Evolutionary conservation across 2,329 filamentous ascomycete genomes (phyloP).

Genomic region (Penicillium corylophilum): DNA sequence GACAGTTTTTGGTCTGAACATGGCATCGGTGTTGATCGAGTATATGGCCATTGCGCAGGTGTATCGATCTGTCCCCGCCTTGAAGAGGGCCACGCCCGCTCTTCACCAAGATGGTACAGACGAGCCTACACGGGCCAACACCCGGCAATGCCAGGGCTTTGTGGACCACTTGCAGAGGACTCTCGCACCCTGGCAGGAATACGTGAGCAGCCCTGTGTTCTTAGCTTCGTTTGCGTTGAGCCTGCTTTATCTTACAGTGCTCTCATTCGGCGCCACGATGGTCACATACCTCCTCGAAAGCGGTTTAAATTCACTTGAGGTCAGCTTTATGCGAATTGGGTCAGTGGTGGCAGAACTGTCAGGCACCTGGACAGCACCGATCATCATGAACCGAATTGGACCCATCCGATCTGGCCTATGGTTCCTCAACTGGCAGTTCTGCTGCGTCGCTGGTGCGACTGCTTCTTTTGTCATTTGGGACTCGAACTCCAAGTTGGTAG

Average conservation of each 20-base stretch:
- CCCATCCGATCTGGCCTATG: conserved; percentile 67
- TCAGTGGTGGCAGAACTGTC: conserved; percentile 55
- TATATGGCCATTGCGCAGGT: conserved; percentile 40
- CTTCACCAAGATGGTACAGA: background rate
- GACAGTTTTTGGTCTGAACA: conserved; percentile 48
- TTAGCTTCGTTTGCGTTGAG: conserved; percentile 51
- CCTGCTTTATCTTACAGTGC: conserved; percentile 55
- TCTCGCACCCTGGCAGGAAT: conserved; percentile 27
- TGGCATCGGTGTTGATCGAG: conserved; percentile 40
- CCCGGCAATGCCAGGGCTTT: conserved; percentile 34
- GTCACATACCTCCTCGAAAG: conserved; percentile 55
- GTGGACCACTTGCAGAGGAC: conserved; percentile 6
- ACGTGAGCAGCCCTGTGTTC: conserved; percentile 33
- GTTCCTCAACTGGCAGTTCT: conserved; percentile 68
- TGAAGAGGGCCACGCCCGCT: conserved; percentile 4
- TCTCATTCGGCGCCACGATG: conserved; percentile 57
- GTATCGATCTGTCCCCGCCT: conserved; percentile 16
- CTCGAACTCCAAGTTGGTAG: conserved; percentile 37
- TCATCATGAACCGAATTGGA: conserved; percentile 53
- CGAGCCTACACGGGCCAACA: conserved; percentile 18
- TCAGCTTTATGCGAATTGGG: conserved; percentile 49
- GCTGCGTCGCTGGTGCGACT: conserved; percentile 51
- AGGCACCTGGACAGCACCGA: conserved; percentile 54
- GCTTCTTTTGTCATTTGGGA: conserved; percentile 42
- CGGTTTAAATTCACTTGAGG: conserved; percentile 49